Conservation (phyloP, 2,329 filamentous ascomycete species). For the Ceratocystis colombiana region DNA sequence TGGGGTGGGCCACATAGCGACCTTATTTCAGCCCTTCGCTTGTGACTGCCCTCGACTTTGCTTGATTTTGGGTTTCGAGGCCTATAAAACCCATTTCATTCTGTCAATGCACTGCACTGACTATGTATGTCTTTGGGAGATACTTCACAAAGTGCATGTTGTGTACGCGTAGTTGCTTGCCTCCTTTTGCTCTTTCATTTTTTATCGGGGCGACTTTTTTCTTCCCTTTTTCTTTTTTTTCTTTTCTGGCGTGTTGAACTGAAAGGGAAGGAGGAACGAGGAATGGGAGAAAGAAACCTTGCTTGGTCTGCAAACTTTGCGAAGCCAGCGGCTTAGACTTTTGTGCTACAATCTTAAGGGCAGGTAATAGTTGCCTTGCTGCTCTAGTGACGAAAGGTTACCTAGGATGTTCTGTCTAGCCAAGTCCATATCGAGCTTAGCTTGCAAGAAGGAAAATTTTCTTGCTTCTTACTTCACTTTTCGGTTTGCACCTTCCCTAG, state of each 20-base stretch:
- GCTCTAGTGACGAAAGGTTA: background rate
- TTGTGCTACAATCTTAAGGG: background rate
- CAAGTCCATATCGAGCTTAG: background rate
- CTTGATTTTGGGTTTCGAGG: background rate
- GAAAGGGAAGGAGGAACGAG: background rate
- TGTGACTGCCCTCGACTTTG: background rate
- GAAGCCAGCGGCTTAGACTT: background rate
- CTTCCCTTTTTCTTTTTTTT: background rate
- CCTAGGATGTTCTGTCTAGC: background rate
- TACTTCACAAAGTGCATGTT: background rate
- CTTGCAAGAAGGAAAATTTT: background rate
- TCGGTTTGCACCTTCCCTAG: background rate
- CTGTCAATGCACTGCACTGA: background rate
- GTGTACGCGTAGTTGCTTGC: background rate
- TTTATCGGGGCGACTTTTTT: background rate
- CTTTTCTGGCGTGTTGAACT: background rate
- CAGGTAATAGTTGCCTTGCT: background rate
- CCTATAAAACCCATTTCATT: background rate
- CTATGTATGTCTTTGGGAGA: background rate
- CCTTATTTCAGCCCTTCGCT: background rate
- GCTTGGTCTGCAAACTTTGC: background rate
- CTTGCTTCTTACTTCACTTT: background rate
- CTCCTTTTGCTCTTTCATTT: background rate
- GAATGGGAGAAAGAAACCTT: background rate
- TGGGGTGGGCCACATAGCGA: background rate